Evolutionary conservation across 78 protist species (phyloP).

Genomic region (Monocercomonoides exilis): DNA sequence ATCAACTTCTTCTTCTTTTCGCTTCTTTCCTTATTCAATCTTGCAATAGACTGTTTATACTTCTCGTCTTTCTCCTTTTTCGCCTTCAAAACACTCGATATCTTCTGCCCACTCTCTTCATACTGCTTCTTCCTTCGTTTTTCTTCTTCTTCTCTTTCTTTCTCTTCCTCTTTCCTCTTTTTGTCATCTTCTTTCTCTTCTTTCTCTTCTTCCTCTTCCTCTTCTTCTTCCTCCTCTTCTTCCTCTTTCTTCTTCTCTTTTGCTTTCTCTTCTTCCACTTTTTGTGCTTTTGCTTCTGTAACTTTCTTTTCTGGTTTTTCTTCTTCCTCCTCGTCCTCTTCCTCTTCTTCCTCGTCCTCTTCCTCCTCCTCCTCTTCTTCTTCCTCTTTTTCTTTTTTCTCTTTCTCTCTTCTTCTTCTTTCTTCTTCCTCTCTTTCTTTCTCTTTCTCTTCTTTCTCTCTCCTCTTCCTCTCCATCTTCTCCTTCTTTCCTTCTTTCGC

Average conservation of each 20-base stretch:
- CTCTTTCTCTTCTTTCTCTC: neutral
- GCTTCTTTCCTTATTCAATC: too few relatives aligned
- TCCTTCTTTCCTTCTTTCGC: constrained; percentile 6
- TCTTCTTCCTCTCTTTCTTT: constrained; percentile 8
- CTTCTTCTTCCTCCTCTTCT: neutral
- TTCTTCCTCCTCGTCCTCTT: constrained; percentile 1
- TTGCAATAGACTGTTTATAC: too few relatives aligned
- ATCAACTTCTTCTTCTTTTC: too few relatives aligned
- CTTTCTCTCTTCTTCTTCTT: neutral
- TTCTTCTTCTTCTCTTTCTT: neutral
- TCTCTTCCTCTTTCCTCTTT: neutral
- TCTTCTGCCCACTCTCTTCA: neutral
- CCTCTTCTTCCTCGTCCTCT: neutral
- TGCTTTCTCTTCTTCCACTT: neutral
- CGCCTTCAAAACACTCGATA: neutral
- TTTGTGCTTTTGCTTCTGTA: neutral
- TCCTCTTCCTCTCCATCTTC: constrained; percentile 3
- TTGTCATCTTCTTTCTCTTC: neutral
- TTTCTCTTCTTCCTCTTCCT: neutral
- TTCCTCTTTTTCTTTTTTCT: neutral
- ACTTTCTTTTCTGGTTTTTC: too few relatives aligned
- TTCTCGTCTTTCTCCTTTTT: too few relatives aligned
- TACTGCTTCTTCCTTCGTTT: neutral
- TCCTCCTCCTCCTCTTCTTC: constrained; percentile 3
- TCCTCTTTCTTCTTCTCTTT: neutral